Base-by-base conservation (phyloP, 352 stramenopile species). In the Phytophthora citricola region DNA sequence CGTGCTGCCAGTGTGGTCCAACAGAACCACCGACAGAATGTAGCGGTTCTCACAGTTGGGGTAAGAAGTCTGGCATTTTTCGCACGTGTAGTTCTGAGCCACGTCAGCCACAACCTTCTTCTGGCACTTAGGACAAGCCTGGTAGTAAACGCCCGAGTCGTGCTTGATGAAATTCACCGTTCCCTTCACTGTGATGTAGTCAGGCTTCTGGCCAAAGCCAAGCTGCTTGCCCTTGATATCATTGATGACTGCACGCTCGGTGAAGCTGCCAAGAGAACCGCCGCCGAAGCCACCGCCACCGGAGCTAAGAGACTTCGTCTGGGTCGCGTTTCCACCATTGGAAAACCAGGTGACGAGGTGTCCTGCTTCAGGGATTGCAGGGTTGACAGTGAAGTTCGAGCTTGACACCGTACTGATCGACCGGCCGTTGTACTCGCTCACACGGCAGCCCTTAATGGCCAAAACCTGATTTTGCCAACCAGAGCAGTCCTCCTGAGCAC, bases 141-240 rank as follows among this genome's bases (percentile, higher is more conserved):
- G 86, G 74, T 97, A 97, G 69, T 86, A 96, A 41, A 97, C 75
- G 6, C 81, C 80, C 43, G 85, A 75, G 74, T 98, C 95, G 67
- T 98, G 96, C 81, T 99, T 99, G 73, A 99, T 97, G 67, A 98
- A 99, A 63, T 91, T 98, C 53, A 99, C 88, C 11, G 91, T 98
- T 44, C 83, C 97, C 75, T 99, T 99, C 54, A 99, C 94, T 27
- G 78, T 95, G 49, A 99, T 91, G 72, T 95, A 99, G 80, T 99
- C 97, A 15, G 95, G 90, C 81, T 99, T 99, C 55, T 99, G 96
- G 3, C 74, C 79, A 68, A 96, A 96, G 48, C 97, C 97, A 55
- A 99, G 83, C 44, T 98, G 85, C 71, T 98, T 95, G 36, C 84
- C 76, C 76, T 98, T 98, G 73, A 99, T 99, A 72, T 94, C 85